Percentiles rank a stretch among this genome's conserved stretches.
Conservation (phyloP, 2,329 filamentous ascomycete species). For the Chrysoporthe puriensis region DNA sequence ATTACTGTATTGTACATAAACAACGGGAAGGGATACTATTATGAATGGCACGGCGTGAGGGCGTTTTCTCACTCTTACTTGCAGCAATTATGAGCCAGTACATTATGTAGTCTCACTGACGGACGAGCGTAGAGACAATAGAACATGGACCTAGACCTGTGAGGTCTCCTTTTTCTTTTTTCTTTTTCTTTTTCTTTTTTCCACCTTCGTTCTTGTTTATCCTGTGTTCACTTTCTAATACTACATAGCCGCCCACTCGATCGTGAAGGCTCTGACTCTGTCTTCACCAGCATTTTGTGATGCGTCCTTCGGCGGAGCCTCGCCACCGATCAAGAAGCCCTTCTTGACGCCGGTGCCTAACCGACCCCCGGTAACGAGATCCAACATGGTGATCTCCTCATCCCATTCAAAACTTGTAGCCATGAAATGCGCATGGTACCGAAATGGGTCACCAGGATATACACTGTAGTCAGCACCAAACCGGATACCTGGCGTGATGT, state of each 20-base stretch:
- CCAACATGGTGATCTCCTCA: constrained; percentile 80
- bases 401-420: constrained; percentile 86
- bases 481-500: constrained; percentile 86
- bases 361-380: constrained; percentile 83
- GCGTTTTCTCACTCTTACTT: constrained; percentile 16
- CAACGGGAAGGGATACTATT: constrained; percentile 7
- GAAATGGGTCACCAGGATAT: constrained; percentile 91
- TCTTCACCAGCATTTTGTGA: constrained; percentile 37
- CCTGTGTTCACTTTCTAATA: background rate
- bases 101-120: constrained; percentile 3
- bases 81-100: background rate
- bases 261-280: constrained; percentile 73
- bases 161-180: background rate
- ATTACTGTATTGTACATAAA: constrained; percentile 21
- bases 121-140: constrained; percentile 1
- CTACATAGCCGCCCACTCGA: constrained; percentile 95
- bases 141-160: constrained; percentile 6
- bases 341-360: constrained; percentile 97
- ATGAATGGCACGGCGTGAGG: constrained; percentile 23
- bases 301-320: constrained; percentile 44
- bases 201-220: background rate
- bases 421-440: constrained; percentile 95
- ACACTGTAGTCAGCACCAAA: constrained; percentile 95
- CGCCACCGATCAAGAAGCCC: constrained; percentile 83
- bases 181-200: constrained; percentile 7